Evolutionary conservation across 1,139 yeast species (phyloP).

Genomic region (Zygosaccharomyces sapae): DNA sequence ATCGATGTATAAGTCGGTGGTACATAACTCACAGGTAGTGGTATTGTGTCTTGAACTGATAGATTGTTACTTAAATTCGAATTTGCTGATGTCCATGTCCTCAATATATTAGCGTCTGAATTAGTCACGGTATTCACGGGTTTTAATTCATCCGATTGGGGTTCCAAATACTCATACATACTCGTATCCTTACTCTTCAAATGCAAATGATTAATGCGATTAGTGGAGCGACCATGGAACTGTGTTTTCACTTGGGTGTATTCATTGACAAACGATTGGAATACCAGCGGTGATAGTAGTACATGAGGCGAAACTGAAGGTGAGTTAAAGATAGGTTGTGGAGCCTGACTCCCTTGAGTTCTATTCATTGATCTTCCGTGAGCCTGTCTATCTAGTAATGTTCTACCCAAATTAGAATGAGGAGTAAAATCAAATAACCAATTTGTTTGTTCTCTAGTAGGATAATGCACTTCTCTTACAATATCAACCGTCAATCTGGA

Average conservation of each 20-base stretch:
- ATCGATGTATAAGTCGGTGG: slow-evolving; percentile 56
- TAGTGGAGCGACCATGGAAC: slow-evolving; percentile 20
- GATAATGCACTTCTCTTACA: slow-evolving; percentile 50
- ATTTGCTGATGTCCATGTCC: slow-evolving; percentile 8
- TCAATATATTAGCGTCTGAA: slow-evolving; percentile 16
- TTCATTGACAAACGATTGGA: slow-evolving; percentile 36
- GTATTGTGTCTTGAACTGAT: slow-evolving; percentile 3
- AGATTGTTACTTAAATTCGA: neutral
- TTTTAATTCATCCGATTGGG: slow-evolving; percentile 15
- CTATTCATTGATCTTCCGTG: slow-evolving; percentile 34
- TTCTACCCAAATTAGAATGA: slow-evolving; percentile 38
- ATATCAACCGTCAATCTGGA: slow-evolving; percentile 50
- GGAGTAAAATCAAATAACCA: slow-evolving; percentile 54
- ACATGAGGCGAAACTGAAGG: slow-evolving; percentile 32
- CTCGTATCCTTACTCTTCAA: slow-evolving; percentile 15
- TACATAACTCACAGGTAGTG: slow-evolving; percentile 31
- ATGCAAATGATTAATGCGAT: slow-evolving; percentile 19
- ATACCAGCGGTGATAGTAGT: slow-evolving; percentile 36
- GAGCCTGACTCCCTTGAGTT: slow-evolving; percentile 34
- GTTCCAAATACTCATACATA: slow-evolving; percentile 14
- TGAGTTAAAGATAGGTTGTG: slow-evolving; percentile 32
- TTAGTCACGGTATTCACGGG: slow-evolving; percentile 25
- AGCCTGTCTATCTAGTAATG: slow-evolving; percentile 47
- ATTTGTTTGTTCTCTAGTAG: slow-evolving; percentile 56
- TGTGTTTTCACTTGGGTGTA: slow-evolving; percentile 23